Base-by-base conservation (phyloP, 768 basidiomycete genomes). In the Trametes villosa region DNA sequence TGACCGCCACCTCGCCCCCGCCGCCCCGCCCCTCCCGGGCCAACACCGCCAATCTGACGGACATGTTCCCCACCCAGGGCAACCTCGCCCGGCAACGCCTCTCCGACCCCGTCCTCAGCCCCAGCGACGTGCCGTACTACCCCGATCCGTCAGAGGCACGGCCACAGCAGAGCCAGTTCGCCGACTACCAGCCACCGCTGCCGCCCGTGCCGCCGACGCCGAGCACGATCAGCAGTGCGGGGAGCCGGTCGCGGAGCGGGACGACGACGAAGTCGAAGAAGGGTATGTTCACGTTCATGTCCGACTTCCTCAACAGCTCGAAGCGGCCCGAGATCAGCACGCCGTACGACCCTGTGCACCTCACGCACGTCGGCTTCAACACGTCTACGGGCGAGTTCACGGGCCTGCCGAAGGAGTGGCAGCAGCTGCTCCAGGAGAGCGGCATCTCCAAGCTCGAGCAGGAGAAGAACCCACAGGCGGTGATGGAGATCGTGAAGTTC, bases 331-430 rank as follows among this genome's bases (percentile, higher is more conserved):
- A 96, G 76, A 98, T 99, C 80, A 94, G 92, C 72, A 96, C 95
- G 0, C 97, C 97, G 0, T 98, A 96, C 73, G 97, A 99, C 76
- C 97, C 97, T 31, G 96, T 98, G 38, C 96, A 98, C 78, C 89
- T 99, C 70, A 98, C 97, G 3, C 97, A 99, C 72, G 97, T 99
- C 72, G 96, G 96, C 60, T 98, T 98, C 86, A 98, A 99, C 75
- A 92, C 93, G 7, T 96, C 94, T 57, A 98, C 96, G 0, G 97
- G 97, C 59, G 96, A 99, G 77, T 98, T 96, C 77, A 95, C 94
- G 9, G 97, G 97, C 2, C 81, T 99, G 31, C 97, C 97, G 3
- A 96, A 96, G 75, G 96, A 98, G 78, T 99, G 97, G 97, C 97
- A 99, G 71, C 94, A 98, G 74, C 82, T 98, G 6, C 76, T 99